Evolutionary conservation across 2,329 filamentous ascomycete genomes (phyloP), one percentile per base, ranked within the genome.

Genomic region (Aspergillus fischeri): DNA sequence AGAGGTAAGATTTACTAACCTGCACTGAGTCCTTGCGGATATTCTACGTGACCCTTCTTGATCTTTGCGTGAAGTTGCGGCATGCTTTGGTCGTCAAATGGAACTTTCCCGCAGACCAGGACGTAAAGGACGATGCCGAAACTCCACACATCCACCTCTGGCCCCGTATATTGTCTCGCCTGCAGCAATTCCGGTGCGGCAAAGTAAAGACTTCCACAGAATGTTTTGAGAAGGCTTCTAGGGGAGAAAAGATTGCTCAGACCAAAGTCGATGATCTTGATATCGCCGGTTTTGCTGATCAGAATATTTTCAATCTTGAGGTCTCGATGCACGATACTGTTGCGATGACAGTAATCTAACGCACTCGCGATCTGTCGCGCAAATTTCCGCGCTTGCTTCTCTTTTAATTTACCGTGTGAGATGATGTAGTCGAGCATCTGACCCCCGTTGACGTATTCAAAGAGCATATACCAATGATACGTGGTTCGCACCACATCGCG

Each of bases 391-490:
- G 94, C 94, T 76, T 96, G 93, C 77, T 97, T 97, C 78, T 99
- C 94, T 81, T 97, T 97, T 62, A 99, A 81, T 69, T 95, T 90
- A 57, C 93, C 94, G 70, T 99, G 94, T 3, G 92, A 97, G 71
- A 99, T 99, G 74, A 99, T 99, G 77, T 97, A 99, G 78, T 99
- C 94, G 60, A 99, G 86, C 94, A 99, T 97, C 77, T 99, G 94
- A 20, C 94, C 94, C 50, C 94, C 94, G 71, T 99, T 97, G 75
- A 99, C 94, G 74, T 94, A 97, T 78, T 99, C 94, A 71, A 96
- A 99, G 52, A 99, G 86, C 94, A 99, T 99, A 77, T 99, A 99
- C 94, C 94, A 99, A 76, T 99, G 94, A 73, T 97, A 94, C 69
- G 94, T 93, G 52, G 94, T 97, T 57, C 92, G 88, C 56, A 97